Conservation (phyloP, 1,284 basidiomycete species). For the Mycena citricolor region DNA sequence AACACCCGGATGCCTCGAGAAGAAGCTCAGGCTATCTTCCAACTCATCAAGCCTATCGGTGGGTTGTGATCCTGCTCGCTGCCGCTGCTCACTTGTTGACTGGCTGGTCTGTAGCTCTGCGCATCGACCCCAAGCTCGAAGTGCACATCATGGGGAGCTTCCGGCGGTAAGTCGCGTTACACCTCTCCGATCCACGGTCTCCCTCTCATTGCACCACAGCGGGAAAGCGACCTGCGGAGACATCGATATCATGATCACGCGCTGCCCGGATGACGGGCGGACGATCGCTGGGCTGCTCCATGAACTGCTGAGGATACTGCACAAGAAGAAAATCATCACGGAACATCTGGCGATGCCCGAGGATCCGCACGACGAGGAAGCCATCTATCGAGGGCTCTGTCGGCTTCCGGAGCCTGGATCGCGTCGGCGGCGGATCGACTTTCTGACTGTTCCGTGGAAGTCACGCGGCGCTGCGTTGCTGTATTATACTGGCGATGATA, state of each 20-base stretch:
- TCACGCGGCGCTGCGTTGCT: conserved; percentile 81
- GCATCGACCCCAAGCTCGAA: conserved; percentile 69
- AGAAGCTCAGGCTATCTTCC: conserved; percentile 75
- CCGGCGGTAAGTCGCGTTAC: conserved; percentile 53
- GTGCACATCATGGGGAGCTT: conserved; percentile 91
- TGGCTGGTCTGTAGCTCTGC: conserved; percentile 51
- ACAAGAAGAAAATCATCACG: conserved; percentile 50
- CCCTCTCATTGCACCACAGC: conserved; percentile 35
- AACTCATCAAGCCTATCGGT: conserved; percentile 71
- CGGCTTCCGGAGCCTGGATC: conserved; percentile 40
- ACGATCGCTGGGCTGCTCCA: conserved; percentile 57
- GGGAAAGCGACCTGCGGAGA: conserved; percentile 82
- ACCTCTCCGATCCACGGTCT: background rate
- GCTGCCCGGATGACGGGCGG: conserved; percentile 66
- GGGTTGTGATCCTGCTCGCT: conserved; percentile 10
- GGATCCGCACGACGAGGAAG: conserved; percentile 65
- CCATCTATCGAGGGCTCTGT: conserved; percentile 81
- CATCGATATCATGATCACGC: conserved; percentile 86
- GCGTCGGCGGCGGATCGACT: conserved; percentile 75
- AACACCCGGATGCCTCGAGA: conserved; percentile 80
- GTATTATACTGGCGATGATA: conserved; percentile 89
- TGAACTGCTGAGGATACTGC: conserved; percentile 14
- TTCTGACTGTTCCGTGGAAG: conserved; percentile 76
- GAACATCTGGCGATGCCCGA: conserved; percentile 77
- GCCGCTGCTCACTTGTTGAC: conserved; percentile 3